Percentiles rank a stretch among this genome's conserved stretches.
Evolutionary conservation across 2,329 filamentous ascomycete species (phyloP).

Genomic region (Ascochyta rabiei): DNA sequence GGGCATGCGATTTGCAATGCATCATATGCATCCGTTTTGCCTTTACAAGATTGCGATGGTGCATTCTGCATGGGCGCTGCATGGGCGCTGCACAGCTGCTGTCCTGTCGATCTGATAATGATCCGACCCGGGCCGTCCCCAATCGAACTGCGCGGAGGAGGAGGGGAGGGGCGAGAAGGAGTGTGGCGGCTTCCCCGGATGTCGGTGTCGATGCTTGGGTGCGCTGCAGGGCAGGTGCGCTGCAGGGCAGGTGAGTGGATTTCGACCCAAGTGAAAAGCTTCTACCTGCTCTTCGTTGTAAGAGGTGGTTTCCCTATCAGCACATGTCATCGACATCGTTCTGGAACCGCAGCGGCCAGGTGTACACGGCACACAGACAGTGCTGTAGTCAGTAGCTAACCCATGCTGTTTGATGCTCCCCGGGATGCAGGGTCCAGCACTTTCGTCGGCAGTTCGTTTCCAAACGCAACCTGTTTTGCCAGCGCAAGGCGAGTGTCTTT

Average conservation of each 20-base stretch:
- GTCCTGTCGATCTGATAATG: neutral
- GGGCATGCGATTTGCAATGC: too few relatives aligned
- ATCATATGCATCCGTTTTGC: too few relatives aligned
- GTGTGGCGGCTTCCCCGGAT: constrained; percentile 6
- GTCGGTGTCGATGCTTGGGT: constrained; percentile 3
- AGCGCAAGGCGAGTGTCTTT: neutral
- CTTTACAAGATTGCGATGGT: too few relatives aligned
- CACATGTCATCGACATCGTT: neutral
- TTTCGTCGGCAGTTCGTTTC: constrained; percentile 4
- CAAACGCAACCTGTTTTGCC: constrained; percentile 6
- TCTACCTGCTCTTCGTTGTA: neutral
- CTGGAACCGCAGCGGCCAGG: too few relatives aligned
- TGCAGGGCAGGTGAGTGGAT: too few relatives aligned
- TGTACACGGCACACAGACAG: too few relatives aligned
- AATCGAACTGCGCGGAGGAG: neutral
- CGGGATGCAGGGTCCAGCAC: neutral
- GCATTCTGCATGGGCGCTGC: too few relatives aligned
- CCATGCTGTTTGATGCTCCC: neutral
- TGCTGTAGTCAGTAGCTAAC: neutral
- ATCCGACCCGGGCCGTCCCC: constrained; percentile 4
- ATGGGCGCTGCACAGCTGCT: too few relatives aligned
- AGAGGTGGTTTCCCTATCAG: neutral
- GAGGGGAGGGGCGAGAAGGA: too few relatives aligned
- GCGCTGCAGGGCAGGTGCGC: neutral
- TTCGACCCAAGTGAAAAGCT: too few relatives aligned